phyloP scores from a whole-genome alignment of 2,329 filamentous ascomycete species.

The Neofusicoccum umdonicola region DNA sequence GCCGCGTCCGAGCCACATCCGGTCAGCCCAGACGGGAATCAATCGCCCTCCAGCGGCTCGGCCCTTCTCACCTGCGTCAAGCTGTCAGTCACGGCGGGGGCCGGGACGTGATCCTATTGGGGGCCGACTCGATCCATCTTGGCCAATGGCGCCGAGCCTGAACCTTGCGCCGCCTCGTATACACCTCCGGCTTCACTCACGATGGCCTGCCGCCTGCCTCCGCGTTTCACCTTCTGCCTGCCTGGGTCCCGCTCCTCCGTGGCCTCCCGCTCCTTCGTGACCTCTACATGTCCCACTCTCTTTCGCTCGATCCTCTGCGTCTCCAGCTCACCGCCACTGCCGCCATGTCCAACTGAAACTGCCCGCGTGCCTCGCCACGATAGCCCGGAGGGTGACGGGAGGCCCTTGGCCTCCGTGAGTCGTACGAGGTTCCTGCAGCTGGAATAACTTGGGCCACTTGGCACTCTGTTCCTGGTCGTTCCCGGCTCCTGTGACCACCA shows the following conservation, averaged over 20 bases:
- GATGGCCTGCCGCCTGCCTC: neutral
- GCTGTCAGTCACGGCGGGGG: neutral
- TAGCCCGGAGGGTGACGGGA: no score
- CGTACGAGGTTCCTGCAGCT: no score
- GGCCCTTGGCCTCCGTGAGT: no score
- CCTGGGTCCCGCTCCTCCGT: neutral
- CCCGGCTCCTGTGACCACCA: no score
- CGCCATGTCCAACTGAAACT: no score
- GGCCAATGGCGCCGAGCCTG: neutral
- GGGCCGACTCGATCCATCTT: neutral
- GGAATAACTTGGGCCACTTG: no score
- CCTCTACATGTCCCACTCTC: neutral
- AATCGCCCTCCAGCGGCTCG: neutral
- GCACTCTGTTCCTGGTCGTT: no score
- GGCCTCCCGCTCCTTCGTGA: neutral
- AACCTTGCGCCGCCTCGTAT: neutral
- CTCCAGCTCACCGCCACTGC: neutral
- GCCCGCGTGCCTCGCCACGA: neutral
- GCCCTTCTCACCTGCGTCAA: conserved; percentile 6
- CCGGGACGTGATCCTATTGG: conserved; percentile 7
- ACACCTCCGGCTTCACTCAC: neutral
- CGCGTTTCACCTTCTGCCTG: neutral
- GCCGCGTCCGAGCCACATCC: neutral
- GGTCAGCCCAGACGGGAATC: conserved; percentile 2
- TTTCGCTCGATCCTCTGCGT: neutral